Evolutionary conservation across 306 rosid species (phyloP).

Genomic region (Acacia confusa): DNA sequence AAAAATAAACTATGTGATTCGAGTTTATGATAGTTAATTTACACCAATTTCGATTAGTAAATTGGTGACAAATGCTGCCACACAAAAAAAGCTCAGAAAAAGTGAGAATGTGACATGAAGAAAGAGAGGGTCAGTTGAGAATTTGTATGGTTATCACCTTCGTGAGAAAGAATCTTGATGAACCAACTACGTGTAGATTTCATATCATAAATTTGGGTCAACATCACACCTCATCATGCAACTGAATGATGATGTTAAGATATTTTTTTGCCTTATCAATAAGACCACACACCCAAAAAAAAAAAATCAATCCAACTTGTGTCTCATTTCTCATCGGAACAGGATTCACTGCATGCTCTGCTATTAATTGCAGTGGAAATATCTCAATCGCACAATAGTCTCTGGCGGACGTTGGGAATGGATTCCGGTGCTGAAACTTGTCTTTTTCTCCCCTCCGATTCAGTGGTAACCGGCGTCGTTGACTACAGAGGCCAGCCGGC

Average conservation of each 20-base stretch:
- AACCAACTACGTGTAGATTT: constrained; percentile 44
- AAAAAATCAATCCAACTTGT: no score
- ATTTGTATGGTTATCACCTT: constrained; percentile 60
- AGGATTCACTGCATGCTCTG: not conserved
- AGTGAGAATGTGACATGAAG: not conserved
- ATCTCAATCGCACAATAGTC: no score
- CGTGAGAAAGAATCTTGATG: constrained; percentile 78
- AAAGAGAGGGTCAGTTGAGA: constrained; percentile 60
- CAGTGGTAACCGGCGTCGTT: not conserved
- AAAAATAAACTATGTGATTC: no score
- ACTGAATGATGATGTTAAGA: not conserved
- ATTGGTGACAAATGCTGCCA: no score
- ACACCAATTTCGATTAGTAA: no score
- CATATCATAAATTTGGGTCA: constrained; percentile 7
- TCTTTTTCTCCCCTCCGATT: not conserved
- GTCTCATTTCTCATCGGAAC: no score
- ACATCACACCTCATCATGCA: constrained; percentile 15
- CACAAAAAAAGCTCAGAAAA: no score
- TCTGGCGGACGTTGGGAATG: not conserved
- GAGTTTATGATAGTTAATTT: no score
- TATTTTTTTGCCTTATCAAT: no score
- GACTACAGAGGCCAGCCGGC: not conserved
- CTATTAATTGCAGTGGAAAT: not conserved
- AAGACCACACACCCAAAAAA: accelerated
- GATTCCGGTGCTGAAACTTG: not conserved